Evolutionary conservation across 164 flowering plant genomes (phyloP), one percentile per base, ranked within the genome.

Genomic region (Kalanchoe fedtschenkoi): DNA sequence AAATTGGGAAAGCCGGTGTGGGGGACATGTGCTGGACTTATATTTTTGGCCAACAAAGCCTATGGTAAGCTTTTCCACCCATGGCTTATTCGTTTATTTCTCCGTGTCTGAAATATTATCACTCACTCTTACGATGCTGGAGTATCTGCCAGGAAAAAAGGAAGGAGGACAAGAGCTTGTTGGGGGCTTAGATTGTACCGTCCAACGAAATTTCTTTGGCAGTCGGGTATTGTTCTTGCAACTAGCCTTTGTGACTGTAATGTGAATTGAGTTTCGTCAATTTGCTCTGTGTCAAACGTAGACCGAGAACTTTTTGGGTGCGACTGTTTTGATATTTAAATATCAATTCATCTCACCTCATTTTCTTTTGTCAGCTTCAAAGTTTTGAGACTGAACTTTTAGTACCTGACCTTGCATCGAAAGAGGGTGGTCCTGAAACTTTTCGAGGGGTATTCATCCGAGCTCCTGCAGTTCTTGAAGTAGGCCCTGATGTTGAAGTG

Each of bases 21-120:
- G 97, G 99, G 99, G 35, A 93, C 99, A 13, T 90, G 99, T 78
- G 99, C 99, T 57, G 96, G 97, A 54, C 91, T 93, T 63, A 93
- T 90, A 58, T 93, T 93, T 78, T 76, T 88, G 81, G 95, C 97
- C 6, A 55, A 93, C 72, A 90, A 71, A 71, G 97, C 87, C 7
- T 58, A 72, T 68, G 97, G 97, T 90, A 55, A 32, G 83, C 67
- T 68, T 60, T 33, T 3, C n/a, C 6, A 13, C 24, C 0, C 39
- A 22, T 46, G 17, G 32, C 10, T 41, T 19, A 17, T 26, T 57
- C 11, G 34, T 9, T 13, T 58, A 19, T 54, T 33, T n/a, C 15
- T 33, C 14, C 15, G 13, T 58, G 24, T 22, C 28, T 26, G 19
- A 7, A 58, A 14, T n/a, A 28, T 21, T 5, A 34, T 7, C 13